Evolutionary conservation across 2,329 filamentous ascomycete genomes (phyloP).

Genomic region (Drechslerella dactyloides): DNA sequence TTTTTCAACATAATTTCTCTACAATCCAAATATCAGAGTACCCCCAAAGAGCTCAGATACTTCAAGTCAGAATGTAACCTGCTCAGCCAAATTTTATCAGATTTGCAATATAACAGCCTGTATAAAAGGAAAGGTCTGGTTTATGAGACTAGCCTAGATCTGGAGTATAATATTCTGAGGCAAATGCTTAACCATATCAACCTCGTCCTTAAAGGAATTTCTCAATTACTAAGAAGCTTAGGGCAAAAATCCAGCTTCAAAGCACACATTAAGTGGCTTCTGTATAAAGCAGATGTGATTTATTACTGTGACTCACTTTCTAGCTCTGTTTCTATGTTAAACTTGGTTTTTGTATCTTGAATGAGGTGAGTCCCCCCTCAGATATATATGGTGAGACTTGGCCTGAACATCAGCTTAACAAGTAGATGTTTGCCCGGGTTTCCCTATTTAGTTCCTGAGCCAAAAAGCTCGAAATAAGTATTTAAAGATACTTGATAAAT

Average conservation of each 20-base stretch:
- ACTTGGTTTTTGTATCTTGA: not conserved
- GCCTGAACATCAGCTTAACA: too few species aligned
- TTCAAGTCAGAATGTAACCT: constrained; percentile 4
- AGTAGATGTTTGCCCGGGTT: too few species aligned
- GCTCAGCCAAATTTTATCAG: not conserved
- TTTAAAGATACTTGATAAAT: not conserved
- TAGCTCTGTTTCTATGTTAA: not conserved
- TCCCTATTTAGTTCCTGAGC: too few species aligned
- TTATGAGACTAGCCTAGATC: not conserved
- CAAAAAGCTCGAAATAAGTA: too few species aligned
- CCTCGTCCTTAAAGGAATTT: not conserved
- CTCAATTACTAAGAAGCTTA: not conserved
- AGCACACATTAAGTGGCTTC: not conserved
- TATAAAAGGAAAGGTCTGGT: too few species aligned
- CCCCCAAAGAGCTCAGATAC: not conserved
- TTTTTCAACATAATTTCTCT: not conserved
- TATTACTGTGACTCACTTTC: not conserved
- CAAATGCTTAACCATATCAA: not conserved
- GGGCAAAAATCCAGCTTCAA: not conserved
- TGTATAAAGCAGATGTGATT: not conserved
- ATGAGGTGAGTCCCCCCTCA: not conserved
- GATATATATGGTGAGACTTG: too few species aligned
- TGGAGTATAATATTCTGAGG: not conserved
- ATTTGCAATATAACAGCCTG: not conserved
- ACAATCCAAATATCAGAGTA: not conserved